A percentile compares a stretch with the other conserved stretches of the same genome.
phyloP scores from a whole-genome alignment of 2,329 filamentous ascomycete genomes.

The Aureobasidium melanogenum region DNA sequence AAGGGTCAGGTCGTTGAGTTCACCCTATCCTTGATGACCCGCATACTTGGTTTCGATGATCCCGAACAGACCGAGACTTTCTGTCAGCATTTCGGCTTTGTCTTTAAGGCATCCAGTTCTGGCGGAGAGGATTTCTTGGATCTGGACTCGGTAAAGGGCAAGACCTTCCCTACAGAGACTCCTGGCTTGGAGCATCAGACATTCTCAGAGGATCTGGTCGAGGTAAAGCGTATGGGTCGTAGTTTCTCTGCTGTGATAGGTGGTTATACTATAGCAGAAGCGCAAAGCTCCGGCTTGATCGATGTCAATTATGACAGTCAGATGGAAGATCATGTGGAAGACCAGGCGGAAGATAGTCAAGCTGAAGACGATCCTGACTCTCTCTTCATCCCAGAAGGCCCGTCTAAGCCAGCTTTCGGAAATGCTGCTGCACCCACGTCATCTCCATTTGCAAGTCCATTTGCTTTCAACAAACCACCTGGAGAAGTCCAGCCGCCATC shows the following conservation, averaged over 20 bases:
- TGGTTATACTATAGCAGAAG: constrained; percentile 45
- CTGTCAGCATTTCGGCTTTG: constrained; percentile 45
- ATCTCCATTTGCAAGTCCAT: not conserved
- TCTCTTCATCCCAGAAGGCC: constrained; percentile 32
- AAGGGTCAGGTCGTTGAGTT: constrained; percentile 44
- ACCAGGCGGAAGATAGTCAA: constrained; percentile 38
- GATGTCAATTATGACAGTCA: constrained; percentile 29
- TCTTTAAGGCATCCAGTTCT: constrained; percentile 33
- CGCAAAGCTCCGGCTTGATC: constrained; percentile 41
- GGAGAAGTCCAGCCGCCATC: not conserved
- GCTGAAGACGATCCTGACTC: constrained; percentile 25
- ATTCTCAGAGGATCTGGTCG: constrained; percentile 47
- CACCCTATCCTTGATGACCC: constrained; percentile 44
- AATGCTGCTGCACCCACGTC: not conserved
- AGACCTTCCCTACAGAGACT: constrained; percentile 22
- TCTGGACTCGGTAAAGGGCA: constrained; percentile 38
- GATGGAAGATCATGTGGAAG: constrained; percentile 20
- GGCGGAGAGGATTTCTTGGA: constrained; percentile 37
- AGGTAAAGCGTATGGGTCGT: constrained; percentile 48
- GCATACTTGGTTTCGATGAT: constrained; percentile 47
- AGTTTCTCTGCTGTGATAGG: constrained; percentile 49
- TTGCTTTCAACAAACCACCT: not conserved
- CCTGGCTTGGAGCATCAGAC: constrained; percentile 36
- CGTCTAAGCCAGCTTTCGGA: not conserved
- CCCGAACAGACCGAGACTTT: constrained; percentile 45